Conservation (phyloP, 345 rosid genomes). For the Barbarea vulgaris region DNA sequence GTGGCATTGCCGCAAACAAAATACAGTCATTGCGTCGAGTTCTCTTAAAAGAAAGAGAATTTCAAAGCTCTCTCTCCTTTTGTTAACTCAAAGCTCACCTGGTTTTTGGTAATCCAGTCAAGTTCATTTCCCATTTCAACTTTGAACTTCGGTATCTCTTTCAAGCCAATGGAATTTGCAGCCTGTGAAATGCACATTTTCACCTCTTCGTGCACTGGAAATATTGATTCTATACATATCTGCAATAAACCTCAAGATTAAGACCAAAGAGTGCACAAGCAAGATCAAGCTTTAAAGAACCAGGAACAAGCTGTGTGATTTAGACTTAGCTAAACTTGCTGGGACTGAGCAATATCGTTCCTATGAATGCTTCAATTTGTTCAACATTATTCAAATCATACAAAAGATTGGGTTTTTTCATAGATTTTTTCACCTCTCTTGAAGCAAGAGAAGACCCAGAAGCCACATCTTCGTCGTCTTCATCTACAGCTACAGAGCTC, state of each 20-base stretch:
- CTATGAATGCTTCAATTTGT: not conserved
- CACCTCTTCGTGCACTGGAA: conserved; percentile 64
- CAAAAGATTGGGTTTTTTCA: not conserved
- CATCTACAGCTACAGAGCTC: conserved; percentile 60
- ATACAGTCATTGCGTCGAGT: not conserved
- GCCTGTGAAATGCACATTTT: conserved; percentile 60
- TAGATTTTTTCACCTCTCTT: conserved; percentile 50
- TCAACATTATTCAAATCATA: conserved; percentile 1
- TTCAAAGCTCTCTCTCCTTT: not conserved
- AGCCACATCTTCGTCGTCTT: conserved; percentile 40
- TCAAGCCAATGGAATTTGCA: conserved; percentile 71
- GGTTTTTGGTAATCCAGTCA: conserved; percentile 75
- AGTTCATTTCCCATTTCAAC: conserved; percentile 60
- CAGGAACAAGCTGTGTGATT: not conserved
- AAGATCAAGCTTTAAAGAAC: conserved; percentile 5
- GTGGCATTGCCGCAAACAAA: not conserved
- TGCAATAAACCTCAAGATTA: conserved; percentile 33
- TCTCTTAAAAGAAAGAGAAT: not conserved
- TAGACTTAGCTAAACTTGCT: not conserved
- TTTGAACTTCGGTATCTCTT: conserved; percentile 60
- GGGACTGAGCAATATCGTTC: not conserved
- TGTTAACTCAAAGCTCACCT: conserved; percentile 46
- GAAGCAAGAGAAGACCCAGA: conserved; percentile 43
- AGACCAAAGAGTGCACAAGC: conserved; percentile 12
- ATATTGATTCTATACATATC: conserved; percentile 69